Evolutionary conservation across 176 grass and related monocot genomes (phyloP).

Genomic region (Dendrocalamus sinicus): DNA sequence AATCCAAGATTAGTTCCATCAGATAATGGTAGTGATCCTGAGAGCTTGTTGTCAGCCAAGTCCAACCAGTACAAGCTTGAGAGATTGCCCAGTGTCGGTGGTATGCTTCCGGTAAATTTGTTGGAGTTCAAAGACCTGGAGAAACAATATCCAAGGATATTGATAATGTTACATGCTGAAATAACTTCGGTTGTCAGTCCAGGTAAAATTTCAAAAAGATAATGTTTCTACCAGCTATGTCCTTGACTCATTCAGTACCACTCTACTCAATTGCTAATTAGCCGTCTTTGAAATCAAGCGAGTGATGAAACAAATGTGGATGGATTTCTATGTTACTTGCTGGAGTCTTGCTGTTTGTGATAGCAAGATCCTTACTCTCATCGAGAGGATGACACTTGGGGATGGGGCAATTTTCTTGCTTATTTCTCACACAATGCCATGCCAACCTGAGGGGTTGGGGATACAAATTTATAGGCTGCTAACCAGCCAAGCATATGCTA

Average conservation of each 20-base stretch:
- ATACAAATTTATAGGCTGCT: too few species aligned
- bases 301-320: background rate
- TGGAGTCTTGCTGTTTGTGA: too few species aligned
- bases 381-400: too few species aligned
- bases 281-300: background rate
- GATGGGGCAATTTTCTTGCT: too few species aligned
- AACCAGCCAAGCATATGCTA: too few species aligned
- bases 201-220: background rate
- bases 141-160: background rate
- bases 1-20: conserved; percentile 67
- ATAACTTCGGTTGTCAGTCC: background rate
- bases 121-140: conserved; percentile 91
- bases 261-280: background rate
- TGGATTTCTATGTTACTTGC: too few species aligned
- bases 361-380: too few species aligned
- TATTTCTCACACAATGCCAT: too few species aligned
- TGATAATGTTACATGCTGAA: background rate
- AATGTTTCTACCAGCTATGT: background rate
- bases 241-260: background rate
- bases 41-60: conserved; percentile 70
- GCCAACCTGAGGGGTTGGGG: too few species aligned
- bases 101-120: conserved; percentile 68
- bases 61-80: conserved; percentile 89
- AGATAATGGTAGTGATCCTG: conserved; percentile 70
- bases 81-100: conserved; percentile 61